phyloP scores from a whole-genome alignment of 2,329 filamentous ascomycete species.

The Acrocalymma vagum region DNA sequence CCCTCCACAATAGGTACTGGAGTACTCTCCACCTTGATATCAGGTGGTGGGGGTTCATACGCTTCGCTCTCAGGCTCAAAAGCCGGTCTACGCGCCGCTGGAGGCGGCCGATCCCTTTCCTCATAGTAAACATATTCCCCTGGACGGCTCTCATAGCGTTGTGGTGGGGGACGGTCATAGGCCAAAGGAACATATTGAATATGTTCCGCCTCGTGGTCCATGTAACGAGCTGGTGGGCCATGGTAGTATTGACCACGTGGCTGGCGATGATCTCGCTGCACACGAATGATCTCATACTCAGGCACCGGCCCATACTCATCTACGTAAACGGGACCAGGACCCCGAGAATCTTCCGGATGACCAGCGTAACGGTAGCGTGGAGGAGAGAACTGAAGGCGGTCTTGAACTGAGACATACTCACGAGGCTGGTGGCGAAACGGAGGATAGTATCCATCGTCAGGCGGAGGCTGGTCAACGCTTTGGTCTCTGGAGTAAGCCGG shows the following conservation, averaged over 20 bases:
- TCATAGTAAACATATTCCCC: conserved; percentile 43
- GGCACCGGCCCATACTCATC: conserved; percentile 40
- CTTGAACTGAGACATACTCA: conserved; percentile 45
- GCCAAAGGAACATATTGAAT: conserved; percentile 38
- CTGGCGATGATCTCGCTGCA: conserved; percentile 34
- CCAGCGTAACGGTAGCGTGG: conserved; percentile 36
- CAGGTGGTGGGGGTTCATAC: conserved; percentile 9
- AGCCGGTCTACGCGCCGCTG: conserved; percentile 22
- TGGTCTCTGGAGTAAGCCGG: conserved; percentile 40
- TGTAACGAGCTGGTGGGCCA: conserved; percentile 31
- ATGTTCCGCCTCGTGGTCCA: conserved; percentile 32
- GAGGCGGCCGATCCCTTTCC: conserved; percentile 33
- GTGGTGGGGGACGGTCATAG: conserved; percentile 36
- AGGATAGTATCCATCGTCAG: conserved; percentile 34
- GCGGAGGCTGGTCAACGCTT: conserved; percentile 37
- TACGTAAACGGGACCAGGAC: conserved; percentile 36
- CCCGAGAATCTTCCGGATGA: conserved; percentile 30
- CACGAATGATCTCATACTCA: conserved; percentile 42
- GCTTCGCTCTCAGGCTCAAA: conserved; percentile 8
- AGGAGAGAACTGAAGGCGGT: conserved; percentile 39
- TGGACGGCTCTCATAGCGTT: conserved; percentile 31
- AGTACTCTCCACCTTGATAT: conserved; percentile 35
- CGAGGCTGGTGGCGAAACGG: conserved; percentile 28
- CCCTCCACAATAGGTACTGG: conserved; percentile 22
- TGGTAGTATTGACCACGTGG: conserved; percentile 25